Base-by-base conservation (phyloP, 78 protist genomes). In the Guillardia theta region DNA sequence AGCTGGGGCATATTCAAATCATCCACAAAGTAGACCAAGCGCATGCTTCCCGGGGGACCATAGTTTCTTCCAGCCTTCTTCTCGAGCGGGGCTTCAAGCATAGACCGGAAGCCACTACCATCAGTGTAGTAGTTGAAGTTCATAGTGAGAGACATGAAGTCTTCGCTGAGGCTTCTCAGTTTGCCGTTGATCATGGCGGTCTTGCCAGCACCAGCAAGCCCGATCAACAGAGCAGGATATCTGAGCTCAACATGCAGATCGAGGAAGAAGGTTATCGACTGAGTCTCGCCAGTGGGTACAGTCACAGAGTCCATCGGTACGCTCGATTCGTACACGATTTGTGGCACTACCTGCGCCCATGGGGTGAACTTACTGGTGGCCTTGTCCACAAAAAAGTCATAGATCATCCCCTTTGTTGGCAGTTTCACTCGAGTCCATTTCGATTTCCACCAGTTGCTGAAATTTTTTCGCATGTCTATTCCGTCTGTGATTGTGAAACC, bases 191-290 rank as follows among this genome's bases (percentile, higher is more conserved):
- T 53, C 44, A 96, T 37, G 41, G 88, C 64, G 36, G 97, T 96
- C 94, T 96, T 96, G n/a, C 97, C 97, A 64, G 95, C 70, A 83
- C 97, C 97, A 18, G 97, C 97, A 4, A 22, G 45, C 10, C 97
- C 97, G 24, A 94, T 33, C 39, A 96, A 64, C 78, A 96, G 48
- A 9, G 88, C 94, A 27, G 95, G 95, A 39, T 45, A 43, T 48
- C 92, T 41, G 83, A 33, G 50, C 46, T 64, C 76, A 21, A 95
- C 10, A 1, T 92, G 53, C 44, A 33, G 5, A 77, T 95, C 94
- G 77, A 95, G 58, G 95, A 88, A 87, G 88, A 43, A 95, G 47
- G 33, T 3, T 33, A 78, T 92, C 46, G 93, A 54, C 33, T 39
- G 43, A 8, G 96, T 92, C 93, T 95, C 83, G 12, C 83, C 83